Evolutionary conservation across 768 basidiomycete species (phyloP).

Genomic region (Lyophyllum shimeji): DNA sequence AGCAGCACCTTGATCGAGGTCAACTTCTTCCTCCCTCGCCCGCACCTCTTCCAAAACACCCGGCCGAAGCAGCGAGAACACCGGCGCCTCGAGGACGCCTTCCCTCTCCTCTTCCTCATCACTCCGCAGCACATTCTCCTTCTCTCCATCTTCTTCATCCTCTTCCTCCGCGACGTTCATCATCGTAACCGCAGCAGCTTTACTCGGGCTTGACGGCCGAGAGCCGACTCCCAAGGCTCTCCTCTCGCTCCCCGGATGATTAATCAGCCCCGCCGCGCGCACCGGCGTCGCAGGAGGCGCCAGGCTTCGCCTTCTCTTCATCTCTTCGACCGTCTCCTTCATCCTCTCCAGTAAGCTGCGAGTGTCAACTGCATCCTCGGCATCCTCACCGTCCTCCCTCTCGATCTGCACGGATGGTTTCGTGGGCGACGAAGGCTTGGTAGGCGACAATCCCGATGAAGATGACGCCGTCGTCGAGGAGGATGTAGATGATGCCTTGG

Average conservation of each 20-base stretch:
- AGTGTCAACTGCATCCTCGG: conserved; percentile 39
- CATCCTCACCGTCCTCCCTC: conserved; percentile 18
- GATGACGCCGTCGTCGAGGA: conserved; percentile 3
- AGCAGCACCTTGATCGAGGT: not conserved
- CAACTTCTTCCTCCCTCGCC: conserved; percentile 3
- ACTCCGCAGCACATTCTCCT: conserved; percentile 3
- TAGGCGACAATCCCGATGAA: not conserved
- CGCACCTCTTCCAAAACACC: conserved; percentile 16
- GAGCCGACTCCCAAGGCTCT: not conserved
- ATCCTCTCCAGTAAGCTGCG: conserved; percentile 44
- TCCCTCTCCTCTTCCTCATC: conserved; percentile 4
- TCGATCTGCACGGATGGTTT: conserved; percentile 13
- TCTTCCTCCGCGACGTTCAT: conserved; percentile 24
- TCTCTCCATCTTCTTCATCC: conserved; percentile 18
- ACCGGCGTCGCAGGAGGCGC: conserved; percentile 18
- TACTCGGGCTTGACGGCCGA: conserved; percentile 9
- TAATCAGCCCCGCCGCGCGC: not conserved
- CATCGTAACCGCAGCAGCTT: not conserved
- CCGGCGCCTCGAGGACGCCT: not conserved
- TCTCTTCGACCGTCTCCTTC: conserved; percentile 47
- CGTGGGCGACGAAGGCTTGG: not conserved
- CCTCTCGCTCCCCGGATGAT: conserved; percentile 3
- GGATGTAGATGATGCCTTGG: conserved; percentile 10
- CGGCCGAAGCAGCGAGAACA: conserved; percentile 22
- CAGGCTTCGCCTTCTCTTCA: conserved; percentile 44